Conservation (phyloP, 1,284 basidiomycete genomes). For the Entoloma clypeatum region DNA sequence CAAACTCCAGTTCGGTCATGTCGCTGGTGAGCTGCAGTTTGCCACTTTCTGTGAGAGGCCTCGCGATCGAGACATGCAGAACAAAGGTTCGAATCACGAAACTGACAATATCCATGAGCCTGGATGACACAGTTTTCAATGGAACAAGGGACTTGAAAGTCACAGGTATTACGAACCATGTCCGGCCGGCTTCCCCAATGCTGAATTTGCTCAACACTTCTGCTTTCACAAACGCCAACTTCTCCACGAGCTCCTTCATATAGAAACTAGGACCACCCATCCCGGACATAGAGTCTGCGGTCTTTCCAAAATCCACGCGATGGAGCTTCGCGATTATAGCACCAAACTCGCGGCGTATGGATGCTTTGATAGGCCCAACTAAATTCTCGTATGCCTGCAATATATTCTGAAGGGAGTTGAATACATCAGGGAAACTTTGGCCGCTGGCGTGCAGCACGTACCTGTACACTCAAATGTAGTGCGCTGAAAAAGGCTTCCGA, state of each 20-base stretch:
- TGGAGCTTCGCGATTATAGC: conserved; percentile 80
- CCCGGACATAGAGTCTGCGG: conserved; percentile 57
- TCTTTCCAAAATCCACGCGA: conserved; percentile 74
- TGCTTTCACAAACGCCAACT: conserved; percentile 73
- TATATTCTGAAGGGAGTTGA: no score
- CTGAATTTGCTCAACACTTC: conserved; percentile 72
- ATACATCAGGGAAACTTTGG: no score
- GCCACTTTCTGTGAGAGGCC: conserved; percentile 83
- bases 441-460: conserved; percentile 26
- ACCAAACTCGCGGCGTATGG: conserved; percentile 76
- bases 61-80: conserved; percentile 84
- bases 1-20: conserved; percentile 95
- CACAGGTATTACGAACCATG: conserved; percentile 55
- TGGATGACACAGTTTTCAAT: conserved; percentile 27
- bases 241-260: conserved; percentile 87
- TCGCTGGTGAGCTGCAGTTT: conserved; percentile 91
- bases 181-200: conserved; percentile 64
- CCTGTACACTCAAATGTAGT: conserved; percentile 61
- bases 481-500: conserved; percentile 55
- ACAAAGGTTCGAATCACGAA: conserved; percentile 83
- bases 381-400: conserved; percentile 57
- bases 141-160: conserved; percentile 7
- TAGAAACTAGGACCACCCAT: conserved; percentile 76
- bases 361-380: conserved; percentile 64
- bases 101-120: conserved; percentile 66